Evolutionary conservation across 345 rosid species (phyloP), one percentile per base, ranked within the genome.

Genomic region (Arabis hirsuta): DNA sequence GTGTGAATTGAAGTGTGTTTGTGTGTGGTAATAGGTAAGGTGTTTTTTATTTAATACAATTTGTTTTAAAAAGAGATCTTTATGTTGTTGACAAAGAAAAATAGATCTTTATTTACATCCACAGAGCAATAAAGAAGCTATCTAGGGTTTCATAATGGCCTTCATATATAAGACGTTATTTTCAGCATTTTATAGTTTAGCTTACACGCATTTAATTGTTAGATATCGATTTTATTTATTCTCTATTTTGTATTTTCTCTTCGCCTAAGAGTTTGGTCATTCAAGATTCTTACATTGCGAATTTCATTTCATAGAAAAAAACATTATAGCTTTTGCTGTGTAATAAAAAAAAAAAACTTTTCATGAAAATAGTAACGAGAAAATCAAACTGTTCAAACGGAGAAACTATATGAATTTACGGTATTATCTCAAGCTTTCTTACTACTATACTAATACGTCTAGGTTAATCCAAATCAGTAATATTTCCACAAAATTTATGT

Each of bases 61-160:
- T 43, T 27, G 36, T n/a, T 11, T 22, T 41, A 5, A 43, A 22
- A 60, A 47, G 44, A 51, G 5, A 44, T 31, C 27, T 32, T 62
- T 20, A 46, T 56, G 55, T 42, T 63, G 57, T 42, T 63, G 57
- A 55, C 45, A 55, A 34, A 20, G 8, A 34, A 47, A 45, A 27
- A 38, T 9, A 38, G 12, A 59, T 67, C 10, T 73, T 14, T 64
- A 41, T 73, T 66, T 48, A 57, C 55, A 54, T 20, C 66, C 12
- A 65, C 48, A 65, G 54, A 58, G 48, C 47, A 66, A 73, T 9
- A 65, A 47, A 51, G 55, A 51, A 74, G 55, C 62, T 53, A 58
- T 45, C 62, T 75, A 75, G 69, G 69, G 74, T 62, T 75, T 68
- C 73, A 45, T 54, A 10, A 36, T 36, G 52, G 12, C 6, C 24